Evolutionary conservation across 23 red algal genomes (phyloP).

Genomic region (Gracilaria vermiculophylla): DNA sequence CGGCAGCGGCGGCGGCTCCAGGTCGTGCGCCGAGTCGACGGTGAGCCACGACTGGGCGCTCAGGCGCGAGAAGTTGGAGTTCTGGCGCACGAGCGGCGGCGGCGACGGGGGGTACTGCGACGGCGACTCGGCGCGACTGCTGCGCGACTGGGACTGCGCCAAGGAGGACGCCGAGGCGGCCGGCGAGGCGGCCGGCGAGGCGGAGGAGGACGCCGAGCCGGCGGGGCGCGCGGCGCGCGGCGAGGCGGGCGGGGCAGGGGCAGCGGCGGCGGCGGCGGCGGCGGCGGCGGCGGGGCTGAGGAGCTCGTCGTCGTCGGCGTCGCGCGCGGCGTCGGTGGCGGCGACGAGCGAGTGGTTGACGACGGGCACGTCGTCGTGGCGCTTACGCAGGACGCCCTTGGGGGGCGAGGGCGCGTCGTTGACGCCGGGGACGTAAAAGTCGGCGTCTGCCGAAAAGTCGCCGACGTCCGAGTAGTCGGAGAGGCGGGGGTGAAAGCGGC

Average conservation of each 20-base stretch:
- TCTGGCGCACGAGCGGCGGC: constrained; percentile 28
- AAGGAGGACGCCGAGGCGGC: background rate
- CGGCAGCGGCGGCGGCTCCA: background rate
- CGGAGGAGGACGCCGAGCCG: background rate
- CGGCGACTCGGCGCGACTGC: background rate
- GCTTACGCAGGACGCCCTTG: background rate
- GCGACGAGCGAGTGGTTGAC: constrained; percentile 5
- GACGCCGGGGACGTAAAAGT: constrained; percentile 62
- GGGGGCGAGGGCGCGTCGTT: constrained; percentile 14
- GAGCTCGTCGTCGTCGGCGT: background rate
- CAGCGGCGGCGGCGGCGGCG: background rate
- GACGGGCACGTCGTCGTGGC: background rate
- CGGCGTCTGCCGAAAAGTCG: constrained; percentile 28
- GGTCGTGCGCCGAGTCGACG: constrained; percentile 67
- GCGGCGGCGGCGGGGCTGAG: background rate
- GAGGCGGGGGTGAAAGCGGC: constrained; percentile 10
- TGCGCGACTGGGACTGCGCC: background rate
- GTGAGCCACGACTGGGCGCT: constrained; percentile 77
- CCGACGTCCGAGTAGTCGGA: constrained; percentile 43
- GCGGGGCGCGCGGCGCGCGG: background rate
- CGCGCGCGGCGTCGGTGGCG: background rate
- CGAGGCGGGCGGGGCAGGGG: background rate
- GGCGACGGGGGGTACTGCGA: background rate
- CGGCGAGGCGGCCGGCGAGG: background rate
- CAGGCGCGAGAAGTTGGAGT: constrained; percentile 77